Evolutionary conservation across 2,329 filamentous ascomycete species (phyloP).

Genomic region (Colletotrichum godetiae): DNA sequence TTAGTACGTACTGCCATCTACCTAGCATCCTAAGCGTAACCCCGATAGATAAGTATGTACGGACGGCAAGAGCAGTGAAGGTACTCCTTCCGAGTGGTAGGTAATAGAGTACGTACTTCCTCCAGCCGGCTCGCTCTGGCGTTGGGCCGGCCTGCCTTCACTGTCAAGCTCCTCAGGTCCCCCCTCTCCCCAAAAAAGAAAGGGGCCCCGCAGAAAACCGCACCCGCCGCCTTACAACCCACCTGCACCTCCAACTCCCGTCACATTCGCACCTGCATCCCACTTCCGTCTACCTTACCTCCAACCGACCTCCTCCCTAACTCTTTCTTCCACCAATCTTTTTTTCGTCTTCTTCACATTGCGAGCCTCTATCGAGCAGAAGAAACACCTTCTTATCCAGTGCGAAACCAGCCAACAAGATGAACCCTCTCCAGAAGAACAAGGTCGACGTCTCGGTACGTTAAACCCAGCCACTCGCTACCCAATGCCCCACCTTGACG

Average conservation of each 20-base stretch:
- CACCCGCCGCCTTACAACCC: conserved; percentile 30
- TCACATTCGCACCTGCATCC: conserved; percentile 31
- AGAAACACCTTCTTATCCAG: neutral
- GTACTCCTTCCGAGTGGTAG: neutral
- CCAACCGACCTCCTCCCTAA: conserved; percentile 17
- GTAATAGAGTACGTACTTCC: conserved; percentile 14
- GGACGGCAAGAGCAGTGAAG: neutral
- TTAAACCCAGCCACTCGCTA: conserved; percentile 41
- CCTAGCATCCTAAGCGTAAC: neutral
- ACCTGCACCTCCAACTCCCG: conserved; percentile 33
- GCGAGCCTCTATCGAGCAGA: neutral
- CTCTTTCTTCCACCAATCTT: neutral
- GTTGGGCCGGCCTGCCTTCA: conserved; percentile 27
- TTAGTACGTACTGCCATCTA: neutral
- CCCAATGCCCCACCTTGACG: conserved; percentile 25
- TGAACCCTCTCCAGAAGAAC: conserved; percentile 99
- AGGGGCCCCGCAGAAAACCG: conserved; percentile 33
- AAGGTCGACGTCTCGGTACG: conserved; percentile 96
- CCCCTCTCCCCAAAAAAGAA: conserved; percentile 25
- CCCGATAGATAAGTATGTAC: neutral
- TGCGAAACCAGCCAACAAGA: conserved; percentile 51
- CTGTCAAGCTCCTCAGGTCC: conserved; percentile 3
- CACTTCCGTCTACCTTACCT: conserved; percentile 14
- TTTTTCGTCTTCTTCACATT: neutral
- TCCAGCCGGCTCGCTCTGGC: neutral